A percentile compares a stretch with the other conserved stretches of the same genome.
These are phyloP conservation scores for Sideroxylon spinosum DNA, from an alignment of 179 eudicot species.

Conservation along the genomic window DNA sequence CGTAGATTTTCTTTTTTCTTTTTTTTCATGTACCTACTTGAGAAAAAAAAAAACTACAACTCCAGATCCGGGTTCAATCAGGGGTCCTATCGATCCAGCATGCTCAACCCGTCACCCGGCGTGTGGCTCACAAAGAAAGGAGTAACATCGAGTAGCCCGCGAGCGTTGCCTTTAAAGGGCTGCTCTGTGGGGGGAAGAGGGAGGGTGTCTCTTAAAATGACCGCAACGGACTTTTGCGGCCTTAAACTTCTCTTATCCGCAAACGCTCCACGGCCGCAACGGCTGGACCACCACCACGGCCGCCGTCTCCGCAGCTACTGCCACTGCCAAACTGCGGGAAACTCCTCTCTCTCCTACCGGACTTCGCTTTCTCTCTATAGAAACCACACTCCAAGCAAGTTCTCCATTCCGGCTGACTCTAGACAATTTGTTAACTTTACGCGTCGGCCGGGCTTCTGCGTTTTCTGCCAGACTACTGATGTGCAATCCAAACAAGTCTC, in stretches of 20 bases:
- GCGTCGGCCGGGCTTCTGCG: background rate
- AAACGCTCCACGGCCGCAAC: background rate
- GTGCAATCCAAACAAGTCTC: slow-evolving; percentile 10
- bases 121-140: too few relatives aligned
- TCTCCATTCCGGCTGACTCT: background rate
- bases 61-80: too few relatives aligned
- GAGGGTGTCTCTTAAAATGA: background rate
- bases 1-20: too few relatives aligned
- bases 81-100: too few relatives aligned
- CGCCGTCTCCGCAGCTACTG: background rate
- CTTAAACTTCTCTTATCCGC: slow-evolving; percentile 14
- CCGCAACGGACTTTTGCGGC: slow-evolving; percentile 11
- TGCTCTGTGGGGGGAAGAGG: too few relatives aligned
- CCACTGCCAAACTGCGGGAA: background rate
- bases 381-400: slow-evolving; percentile 1
- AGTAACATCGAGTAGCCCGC: too few relatives aligned
- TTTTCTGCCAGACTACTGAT: slow-evolving; percentile 6
- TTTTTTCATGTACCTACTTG: too few relatives aligned
- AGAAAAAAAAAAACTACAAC: too few relatives aligned
- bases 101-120: too few relatives aligned
- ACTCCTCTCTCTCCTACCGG: background rate
- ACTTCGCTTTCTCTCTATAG: background rate
- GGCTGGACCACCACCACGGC: background rate
- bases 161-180: too few relatives aligned
- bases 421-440: background rate